Evolutionary conservation across 208 protist species (phyloP), one percentile per base, ranked within the genome.

Genomic region (Tetramitus jugosus): DNA sequence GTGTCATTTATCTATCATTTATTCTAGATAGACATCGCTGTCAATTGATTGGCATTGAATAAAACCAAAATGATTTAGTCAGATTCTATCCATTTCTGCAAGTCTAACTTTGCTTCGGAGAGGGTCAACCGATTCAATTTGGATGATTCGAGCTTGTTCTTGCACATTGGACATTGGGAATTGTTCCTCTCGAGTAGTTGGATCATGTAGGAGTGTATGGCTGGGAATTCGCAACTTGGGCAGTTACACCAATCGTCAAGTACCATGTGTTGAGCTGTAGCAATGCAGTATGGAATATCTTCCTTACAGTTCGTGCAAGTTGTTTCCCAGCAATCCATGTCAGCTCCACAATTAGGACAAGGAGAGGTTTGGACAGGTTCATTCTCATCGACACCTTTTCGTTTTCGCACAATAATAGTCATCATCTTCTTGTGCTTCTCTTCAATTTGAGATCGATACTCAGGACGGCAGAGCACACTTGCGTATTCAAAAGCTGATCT

Each of bases 371-470:
- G 56, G 3, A 37, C 20, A 40, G 60, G 49, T 29, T 81, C 78
- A 20, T 75, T 31, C 3, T 80, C 76, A n/a, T n/a, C n/a, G n/a
- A n/a, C n/a, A n/a, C n/a, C n/a, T 29, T 39, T 75, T 60, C 86
- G 82, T 42, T 90, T 90, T 0, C 94, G 89, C 31, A 98, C 94
- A 53, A 98, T 92, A 37, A 85, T 86, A 81, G 98, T 95, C 69
- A 98, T 96, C 80, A 95, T 97, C 76, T 94, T 93, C 53, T 94
- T 91, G 79, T 95, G 91, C 84, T 95, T 94, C 46, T 93, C 93
- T 40, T 84, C 84, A 74, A 98, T 90, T 82, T 94, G 85, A 23
- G 81, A 85, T 62, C 94, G 89, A 82, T 97, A 93, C 83, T 95
- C 93, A 64, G 95, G 96, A 76, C 93, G 91, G 81, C 98, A 94